phyloP scores from a whole-genome alignment of 1,284 basidiomycete species.

The Ustilago loliicola region DNA sequence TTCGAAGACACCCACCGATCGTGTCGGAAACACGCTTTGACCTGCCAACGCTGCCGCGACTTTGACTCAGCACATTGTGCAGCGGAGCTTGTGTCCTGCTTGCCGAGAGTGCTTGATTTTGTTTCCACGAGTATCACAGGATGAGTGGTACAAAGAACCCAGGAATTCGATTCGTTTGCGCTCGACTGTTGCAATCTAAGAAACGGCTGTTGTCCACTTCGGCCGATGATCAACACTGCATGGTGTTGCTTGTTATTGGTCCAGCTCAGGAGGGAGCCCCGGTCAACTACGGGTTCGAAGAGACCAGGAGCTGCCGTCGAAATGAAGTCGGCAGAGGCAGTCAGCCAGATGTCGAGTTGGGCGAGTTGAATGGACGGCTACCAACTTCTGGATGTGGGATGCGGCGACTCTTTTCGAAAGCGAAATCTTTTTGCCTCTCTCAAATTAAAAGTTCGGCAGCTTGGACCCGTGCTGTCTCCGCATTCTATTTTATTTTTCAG shows the following conservation, averaged over 20 bases:
- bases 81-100: neutral
- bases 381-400: neutral
- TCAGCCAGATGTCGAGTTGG: neutral
- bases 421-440: no score
- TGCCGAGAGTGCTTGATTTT: neutral
- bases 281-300: neutral
- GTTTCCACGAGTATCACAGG: conserved; percentile 2
- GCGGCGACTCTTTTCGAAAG: neutral
- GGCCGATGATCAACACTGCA: neutral
- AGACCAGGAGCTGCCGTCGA: neutral
- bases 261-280: neutral
- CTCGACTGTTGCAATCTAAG: neutral
- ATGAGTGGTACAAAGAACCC: conserved; percentile 4
- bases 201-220: neutral
- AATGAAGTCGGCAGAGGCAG: neutral
- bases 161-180: neutral
- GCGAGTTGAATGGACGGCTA: neutral
- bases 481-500: no score
- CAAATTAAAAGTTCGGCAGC: no score
- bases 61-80: conserved; percentile 5
- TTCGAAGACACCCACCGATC: neutral
- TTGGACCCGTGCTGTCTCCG: neutral
- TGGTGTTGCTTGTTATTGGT: neutral
- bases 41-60: neutral
- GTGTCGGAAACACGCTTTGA: neutral